phyloP scores from a whole-genome alignment of 768 basidiomycete species.

The Pleurotus citrinopileatus region DNA sequence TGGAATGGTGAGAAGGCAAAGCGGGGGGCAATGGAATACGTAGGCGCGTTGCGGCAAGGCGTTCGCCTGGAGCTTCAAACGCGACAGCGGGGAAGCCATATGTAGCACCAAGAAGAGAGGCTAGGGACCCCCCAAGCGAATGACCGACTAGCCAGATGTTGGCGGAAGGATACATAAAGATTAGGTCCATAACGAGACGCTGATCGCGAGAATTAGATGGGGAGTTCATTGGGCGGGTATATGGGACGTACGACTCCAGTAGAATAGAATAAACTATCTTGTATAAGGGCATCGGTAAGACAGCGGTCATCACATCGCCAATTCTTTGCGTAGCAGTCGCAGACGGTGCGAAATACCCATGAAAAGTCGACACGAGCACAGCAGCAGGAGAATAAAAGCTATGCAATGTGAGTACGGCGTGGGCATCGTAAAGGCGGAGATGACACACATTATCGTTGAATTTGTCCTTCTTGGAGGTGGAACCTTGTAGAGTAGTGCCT shows the following conservation, averaged over 20 bases:
- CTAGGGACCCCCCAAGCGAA: conserved; percentile 87
- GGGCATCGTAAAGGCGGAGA: background rate
- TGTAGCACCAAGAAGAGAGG: conserved; percentile 84
- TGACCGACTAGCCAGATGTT: conserved; percentile 91
- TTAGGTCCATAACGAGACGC: conserved; percentile 87
- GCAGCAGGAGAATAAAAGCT: conserved; percentile 81
- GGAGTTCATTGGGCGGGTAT: background rate
- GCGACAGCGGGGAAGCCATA: conserved; percentile 91
- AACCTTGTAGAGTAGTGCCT: conserved; percentile 77
- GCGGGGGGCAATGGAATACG: conserved; percentile 78
- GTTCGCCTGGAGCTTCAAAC: conserved; percentile 84
- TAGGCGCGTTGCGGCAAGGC: conserved; percentile 70
- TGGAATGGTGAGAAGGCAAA: conserved; percentile 42
- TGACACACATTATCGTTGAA: conserved; percentile 78
- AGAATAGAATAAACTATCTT: conserved; percentile 92
- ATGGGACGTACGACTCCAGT: conserved; percentile 67
- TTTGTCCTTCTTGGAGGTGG: conserved; percentile 89
- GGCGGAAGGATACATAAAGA: conserved; percentile 75
- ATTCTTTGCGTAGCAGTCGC: conserved; percentile 74
- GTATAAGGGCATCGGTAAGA: conserved; percentile 76
- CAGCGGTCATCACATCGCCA: conserved; percentile 81
- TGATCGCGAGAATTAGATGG: conserved; percentile 23
- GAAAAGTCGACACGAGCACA: conserved; percentile 88
- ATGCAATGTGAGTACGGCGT: background rate
- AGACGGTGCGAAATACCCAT: conserved; percentile 84